Conservation (phyloP, 2,329 filamentous ascomycete species). For the Lojkania enalia region DNA sequence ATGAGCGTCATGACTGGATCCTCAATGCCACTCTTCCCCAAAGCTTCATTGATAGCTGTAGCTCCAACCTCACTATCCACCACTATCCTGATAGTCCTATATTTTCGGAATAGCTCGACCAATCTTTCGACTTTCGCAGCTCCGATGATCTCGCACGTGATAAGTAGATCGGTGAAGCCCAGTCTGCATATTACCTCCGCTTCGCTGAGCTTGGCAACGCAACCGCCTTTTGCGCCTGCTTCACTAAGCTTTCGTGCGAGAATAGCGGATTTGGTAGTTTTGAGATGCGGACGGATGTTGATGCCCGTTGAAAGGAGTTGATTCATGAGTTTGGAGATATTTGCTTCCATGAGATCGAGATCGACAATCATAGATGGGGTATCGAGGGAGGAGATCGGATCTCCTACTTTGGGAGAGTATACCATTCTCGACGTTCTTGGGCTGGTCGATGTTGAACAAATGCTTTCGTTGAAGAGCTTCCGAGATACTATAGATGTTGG, state of each 20-base stretch:
- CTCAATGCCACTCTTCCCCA: constrained; percentile 42
- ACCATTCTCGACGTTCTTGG: constrained; percentile 3
- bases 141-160: constrained; percentile 57
- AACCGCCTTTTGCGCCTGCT: constrained; percentile 56
- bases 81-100: constrained; percentile 50
- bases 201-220: constrained; percentile 57
- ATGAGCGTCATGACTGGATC: constrained; percentile 50
- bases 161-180: constrained; percentile 55
- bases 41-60: constrained; percentile 50
- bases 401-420: constrained; percentile 50
- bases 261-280: constrained; percentile 56
- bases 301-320: constrained; percentile 52
- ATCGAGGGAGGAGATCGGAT: constrained; percentile 51
- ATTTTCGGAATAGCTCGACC: constrained; percentile 49
- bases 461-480: too few species aligned
- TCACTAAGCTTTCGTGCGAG: constrained; percentile 50
- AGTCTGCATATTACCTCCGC: constrained; percentile 44
- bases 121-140: constrained; percentile 51
- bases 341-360: constrained; percentile 56
- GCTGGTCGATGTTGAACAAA: not conserved
- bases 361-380: constrained; percentile 62
- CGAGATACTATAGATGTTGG: too few species aligned
- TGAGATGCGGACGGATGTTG: constrained; percentile 56
- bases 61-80: constrained; percentile 54
- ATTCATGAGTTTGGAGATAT: constrained; percentile 53